Base-by-base conservation (phyloP, 768 basidiomycete species). In the Amyloporia xantha region DNA sequence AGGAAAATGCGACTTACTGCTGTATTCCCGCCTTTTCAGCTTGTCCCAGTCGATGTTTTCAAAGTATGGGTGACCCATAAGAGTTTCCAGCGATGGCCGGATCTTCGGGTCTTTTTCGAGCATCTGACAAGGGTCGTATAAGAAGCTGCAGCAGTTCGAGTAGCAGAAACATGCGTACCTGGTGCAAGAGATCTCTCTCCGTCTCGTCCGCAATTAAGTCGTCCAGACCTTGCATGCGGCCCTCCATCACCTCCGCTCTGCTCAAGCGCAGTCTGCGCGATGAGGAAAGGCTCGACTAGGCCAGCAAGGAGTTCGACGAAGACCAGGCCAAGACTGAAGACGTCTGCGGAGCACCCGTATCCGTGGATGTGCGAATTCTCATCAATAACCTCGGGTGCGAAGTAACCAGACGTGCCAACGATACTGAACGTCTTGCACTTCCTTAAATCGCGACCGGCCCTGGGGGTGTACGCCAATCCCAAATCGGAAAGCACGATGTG, bases 241-340 rank as follows among this genome's bases (percentile, higher is more conserved):
- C n/a, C n/a, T n/a, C n/a, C n/a, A n/a, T n/a, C n/a, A n/a, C n/a
- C n/a, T n/a, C n/a, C n/a, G n/a, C n/a, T n/a, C n/a, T n/a, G n/a
- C n/a, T 26, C 47, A n/a, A 5, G 13, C 20, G 5, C 23, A 48
- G 15, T n/a, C 15, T 28, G 12, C 2, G 28, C 47, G 38, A 27
- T 15, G 9, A 5, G 19, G 27, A 28, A 49, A 28, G 28, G 41
- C 10, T 19, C 15, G 2, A 9, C 21, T 17, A 25, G 4, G 15
- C 54, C 56, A 27, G 54, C 44, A 4, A 62, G 26, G 20, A 61
- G 49, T 43, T 58, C 49, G 46, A 48, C 55, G 19, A 59, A 37
- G 58, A 74, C 67, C 53, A 74, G 68, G 13, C 72, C 73, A 25
- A 72, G 59, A 9, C 65, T 64, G 71, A 70, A 76, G 27, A 71